These are phyloP conservation scores for Pseudogymnoascus sp. DNA, from an alignment of 2,329 filamentous ascomycete genomes.

Conservation along the genomic window DNA sequence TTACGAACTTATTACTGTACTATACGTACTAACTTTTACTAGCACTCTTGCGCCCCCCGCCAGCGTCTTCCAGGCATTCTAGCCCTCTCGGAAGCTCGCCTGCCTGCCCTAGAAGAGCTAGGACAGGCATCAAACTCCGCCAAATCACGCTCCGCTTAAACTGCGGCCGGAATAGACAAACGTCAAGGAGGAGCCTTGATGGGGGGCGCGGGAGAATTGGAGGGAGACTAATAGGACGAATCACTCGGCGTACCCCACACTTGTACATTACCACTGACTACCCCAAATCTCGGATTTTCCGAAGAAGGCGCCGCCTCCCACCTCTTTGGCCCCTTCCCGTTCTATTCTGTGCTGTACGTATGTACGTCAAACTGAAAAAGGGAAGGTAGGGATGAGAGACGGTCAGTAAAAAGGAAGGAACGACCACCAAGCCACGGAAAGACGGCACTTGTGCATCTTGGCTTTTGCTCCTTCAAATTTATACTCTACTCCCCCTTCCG, in stretches of 20 bases:
- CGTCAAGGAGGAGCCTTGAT: background rate
- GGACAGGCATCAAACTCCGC: background rate
- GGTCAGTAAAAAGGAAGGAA: background rate
- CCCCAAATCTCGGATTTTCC: constrained; percentile 2
- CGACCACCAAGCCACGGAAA: background rate
- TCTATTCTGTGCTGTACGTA: background rate
- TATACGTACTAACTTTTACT: background rate
- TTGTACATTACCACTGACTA: background rate
- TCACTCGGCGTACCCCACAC: background rate
- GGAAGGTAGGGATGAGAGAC: background rate
- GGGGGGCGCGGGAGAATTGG: background rate
- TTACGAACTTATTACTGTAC: background rate
- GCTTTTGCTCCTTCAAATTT: background rate
- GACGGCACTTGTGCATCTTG: background rate
- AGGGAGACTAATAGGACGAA: background rate
- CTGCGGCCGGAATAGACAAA: background rate
- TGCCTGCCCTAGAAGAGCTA: background rate
- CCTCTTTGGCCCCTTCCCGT: background rate
- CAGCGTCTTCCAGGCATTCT: background rate
- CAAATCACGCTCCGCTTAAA: background rate
- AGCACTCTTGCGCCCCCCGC: background rate
- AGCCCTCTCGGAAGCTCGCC: constrained; percentile 1
- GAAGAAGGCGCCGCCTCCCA: background rate
- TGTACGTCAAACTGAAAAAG: background rate
- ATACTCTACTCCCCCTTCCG: background rate